A percentile compares a stretch with the other conserved stretches of the same genome.
These are phyloP conservation scores for Beta macrorhiza DNA, from an alignment of 179 eudicot genomes.

Conservation along the genomic window DNA sequence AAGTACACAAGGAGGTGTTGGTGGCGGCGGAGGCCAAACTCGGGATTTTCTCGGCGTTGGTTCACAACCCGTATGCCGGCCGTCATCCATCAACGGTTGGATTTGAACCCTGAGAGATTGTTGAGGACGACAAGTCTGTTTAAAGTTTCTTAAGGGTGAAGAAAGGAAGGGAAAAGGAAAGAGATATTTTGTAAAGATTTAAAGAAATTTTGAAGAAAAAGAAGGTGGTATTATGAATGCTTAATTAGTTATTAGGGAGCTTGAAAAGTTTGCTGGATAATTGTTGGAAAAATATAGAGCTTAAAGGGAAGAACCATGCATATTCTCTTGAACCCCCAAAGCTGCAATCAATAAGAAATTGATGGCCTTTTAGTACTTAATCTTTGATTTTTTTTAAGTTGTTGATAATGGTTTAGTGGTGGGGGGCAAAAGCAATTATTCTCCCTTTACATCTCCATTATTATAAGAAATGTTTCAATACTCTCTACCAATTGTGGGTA, in stretches of 20 bases:
- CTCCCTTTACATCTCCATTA: conserved; percentile 51
- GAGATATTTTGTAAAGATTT: conserved; percentile 1
- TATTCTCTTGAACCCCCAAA: conserved; percentile 51
- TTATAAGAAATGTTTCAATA: conserved; percentile 33
- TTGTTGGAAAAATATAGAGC: conserved; percentile 1
- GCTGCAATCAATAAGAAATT: conserved; percentile 34
- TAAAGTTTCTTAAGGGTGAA: not conserved
- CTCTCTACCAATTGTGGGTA: conserved; percentile 28
- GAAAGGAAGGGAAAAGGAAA: not conserved
- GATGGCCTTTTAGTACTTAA: conserved; percentile 21
- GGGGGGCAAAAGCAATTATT: conserved; percentile 34
- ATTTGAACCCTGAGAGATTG: conserved; percentile 34
- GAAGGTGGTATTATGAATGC: conserved; percentile 18
- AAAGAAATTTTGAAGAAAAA: conserved; percentile 10
- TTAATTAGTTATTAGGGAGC: not conserved
- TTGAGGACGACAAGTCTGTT: not conserved
- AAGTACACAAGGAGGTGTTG: not conserved
- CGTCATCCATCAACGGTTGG: conserved; percentile 63
- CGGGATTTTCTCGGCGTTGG: conserved; percentile 84
- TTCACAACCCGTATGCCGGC: conserved; percentile 47
- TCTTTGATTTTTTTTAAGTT: conserved; percentile 4
- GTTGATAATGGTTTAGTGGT: conserved; percentile 29
- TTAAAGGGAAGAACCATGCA: conserved; percentile 53
- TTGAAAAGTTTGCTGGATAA: conserved; percentile 15
- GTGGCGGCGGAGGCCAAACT: conserved; percentile 56